phyloP scores from a whole-genome alignment of 768 basidiomycete genomes.

The Exsudoporus frostii region DNA sequence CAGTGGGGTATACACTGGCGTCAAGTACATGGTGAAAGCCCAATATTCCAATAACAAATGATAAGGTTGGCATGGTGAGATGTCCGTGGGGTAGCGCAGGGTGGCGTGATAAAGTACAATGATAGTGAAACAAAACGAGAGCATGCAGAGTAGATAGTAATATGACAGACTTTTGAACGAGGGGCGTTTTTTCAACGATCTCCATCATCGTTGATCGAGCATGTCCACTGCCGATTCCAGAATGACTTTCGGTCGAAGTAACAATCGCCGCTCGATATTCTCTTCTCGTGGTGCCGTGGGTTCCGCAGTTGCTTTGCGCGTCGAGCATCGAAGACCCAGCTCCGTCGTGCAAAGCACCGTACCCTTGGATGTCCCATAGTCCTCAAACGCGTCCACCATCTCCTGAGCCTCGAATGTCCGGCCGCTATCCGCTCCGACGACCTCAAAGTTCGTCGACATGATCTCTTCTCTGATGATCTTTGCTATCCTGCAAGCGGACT shows the following conservation, averaged over 20 bases:
- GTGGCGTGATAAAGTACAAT: conserved; percentile 12
- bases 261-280: conserved; percentile 51
- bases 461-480: conserved; percentile 69
- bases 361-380: conserved; percentile 49
- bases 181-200: neutral
- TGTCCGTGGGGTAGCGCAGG: conserved; percentile 8
- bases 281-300: conserved; percentile 35
- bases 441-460: conserved; percentile 73
- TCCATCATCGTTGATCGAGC: conserved; percentile 35
- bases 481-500: conserved; percentile 59
- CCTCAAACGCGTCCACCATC: conserved; percentile 65
- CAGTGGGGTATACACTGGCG: neutral
- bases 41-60: conserved; percentile 5
- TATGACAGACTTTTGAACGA: neutral
- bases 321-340: conserved; percentile 65
- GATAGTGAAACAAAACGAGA: conserved; percentile 4
- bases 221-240: conserved; percentile 64
- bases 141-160: neutral
- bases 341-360: conserved; percentile 67
- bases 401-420: conserved; percentile 45
- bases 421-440: conserved; percentile 57
- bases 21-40: conserved; percentile 2
- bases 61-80: conserved; percentile 10
- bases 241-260: conserved; percentile 74
- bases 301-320: conserved; percentile 36